A percentile compares a stretch with the other conserved stretches of the same genome.
Conservation (phyloP, 2,329 filamentous ascomycete species). For the Paraconiothyrium sp. region DNA sequence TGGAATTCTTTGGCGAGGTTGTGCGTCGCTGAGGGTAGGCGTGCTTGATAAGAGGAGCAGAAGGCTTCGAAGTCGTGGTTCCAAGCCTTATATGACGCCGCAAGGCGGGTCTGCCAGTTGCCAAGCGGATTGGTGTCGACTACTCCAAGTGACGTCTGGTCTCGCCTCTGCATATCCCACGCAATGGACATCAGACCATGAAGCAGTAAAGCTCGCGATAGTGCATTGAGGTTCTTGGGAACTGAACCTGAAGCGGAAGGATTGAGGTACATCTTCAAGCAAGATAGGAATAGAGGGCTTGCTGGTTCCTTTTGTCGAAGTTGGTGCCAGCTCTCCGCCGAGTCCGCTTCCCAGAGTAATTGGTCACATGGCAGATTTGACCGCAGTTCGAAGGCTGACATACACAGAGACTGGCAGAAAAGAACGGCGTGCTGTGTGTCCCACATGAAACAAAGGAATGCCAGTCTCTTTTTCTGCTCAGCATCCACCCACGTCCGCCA, state of each 20-base stretch:
- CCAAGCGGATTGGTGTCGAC: constrained; percentile 49
- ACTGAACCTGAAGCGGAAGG: constrained; percentile 41
- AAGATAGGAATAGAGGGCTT: constrained; percentile 59
- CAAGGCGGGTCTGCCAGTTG: constrained; percentile 63
- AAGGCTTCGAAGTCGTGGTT: constrained; percentile 66
- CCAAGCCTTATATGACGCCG: constrained; percentile 66
- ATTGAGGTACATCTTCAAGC: constrained; percentile 66
- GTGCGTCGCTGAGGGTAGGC: constrained; percentile 40
- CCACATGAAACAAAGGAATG: constrained; percentile 72
- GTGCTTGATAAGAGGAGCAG: constrained; percentile 48
- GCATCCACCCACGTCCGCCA: constrained; percentile 65
- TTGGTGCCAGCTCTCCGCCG: constrained; percentile 62
- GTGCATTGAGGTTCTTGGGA: constrained; percentile 57
- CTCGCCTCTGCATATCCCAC: constrained; percentile 69
- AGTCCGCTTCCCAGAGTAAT: constrained; percentile 65
- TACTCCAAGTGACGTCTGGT: constrained; percentile 65
- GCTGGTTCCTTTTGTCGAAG: constrained; percentile 50
- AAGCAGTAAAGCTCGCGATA: constrained; percentile 65
- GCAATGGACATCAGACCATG: constrained; percentile 71
- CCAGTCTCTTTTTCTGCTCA: constrained; percentile 68
- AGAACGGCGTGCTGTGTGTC: constrained; percentile 71
- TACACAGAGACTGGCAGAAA: constrained; percentile 72
- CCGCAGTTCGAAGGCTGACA: constrained; percentile 71
- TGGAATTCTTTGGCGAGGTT: constrained; percentile 54
- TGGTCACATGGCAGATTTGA: constrained; percentile 66